These are phyloP conservation scores for Apium graveolens DNA, from an alignment of 129 eudicot genomes.

Conservation along the genomic window DNA sequence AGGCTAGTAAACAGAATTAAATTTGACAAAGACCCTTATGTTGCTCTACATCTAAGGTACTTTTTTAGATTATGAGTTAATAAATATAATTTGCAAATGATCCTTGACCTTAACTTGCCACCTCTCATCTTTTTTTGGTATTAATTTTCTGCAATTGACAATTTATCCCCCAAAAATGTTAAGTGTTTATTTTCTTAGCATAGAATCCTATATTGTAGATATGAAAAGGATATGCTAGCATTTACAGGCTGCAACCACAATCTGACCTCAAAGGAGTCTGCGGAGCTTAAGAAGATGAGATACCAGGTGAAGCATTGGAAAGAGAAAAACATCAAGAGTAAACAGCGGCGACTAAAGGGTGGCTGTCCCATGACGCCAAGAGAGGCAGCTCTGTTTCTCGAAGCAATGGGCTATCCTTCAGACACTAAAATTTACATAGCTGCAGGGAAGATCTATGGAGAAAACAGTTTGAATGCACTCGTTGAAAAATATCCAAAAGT, in stretches of 20 bases:
- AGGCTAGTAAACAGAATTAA: constrained; percentile 32
- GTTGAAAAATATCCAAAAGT: constrained; percentile 36
- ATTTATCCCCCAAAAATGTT: not conserved
- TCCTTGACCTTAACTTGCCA: not conserved
- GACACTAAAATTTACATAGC: constrained; percentile 55
- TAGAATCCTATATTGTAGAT: constrained; percentile 22
- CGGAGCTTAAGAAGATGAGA: constrained; percentile 41
- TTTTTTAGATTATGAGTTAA: not conserved
- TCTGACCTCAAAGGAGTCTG: constrained; percentile 38
- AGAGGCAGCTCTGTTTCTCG: constrained; percentile 53
- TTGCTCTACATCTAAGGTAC: constrained; percentile 67
- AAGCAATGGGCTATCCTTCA: constrained; percentile 49
- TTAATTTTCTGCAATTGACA: not conserved
- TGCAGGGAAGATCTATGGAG: constrained; percentile 55
- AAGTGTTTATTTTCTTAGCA: not conserved
- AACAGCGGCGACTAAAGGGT: constrained; percentile 35
- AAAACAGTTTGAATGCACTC: constrained; percentile 30
- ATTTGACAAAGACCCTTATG: constrained; percentile 34
- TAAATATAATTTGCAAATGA: not conserved
- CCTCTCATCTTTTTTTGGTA: not conserved
- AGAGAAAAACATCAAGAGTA: constrained; percentile 43
- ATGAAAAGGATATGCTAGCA: constrained; percentile 64
- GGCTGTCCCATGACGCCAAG: constrained; percentile 65
- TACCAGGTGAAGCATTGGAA: constrained; percentile 54
- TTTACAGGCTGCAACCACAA: constrained; percentile 66